Evolutionary conservation across 768 basidiomycete species (phyloP).

Genomic region (Phlegmacium glaucopus): DNA sequence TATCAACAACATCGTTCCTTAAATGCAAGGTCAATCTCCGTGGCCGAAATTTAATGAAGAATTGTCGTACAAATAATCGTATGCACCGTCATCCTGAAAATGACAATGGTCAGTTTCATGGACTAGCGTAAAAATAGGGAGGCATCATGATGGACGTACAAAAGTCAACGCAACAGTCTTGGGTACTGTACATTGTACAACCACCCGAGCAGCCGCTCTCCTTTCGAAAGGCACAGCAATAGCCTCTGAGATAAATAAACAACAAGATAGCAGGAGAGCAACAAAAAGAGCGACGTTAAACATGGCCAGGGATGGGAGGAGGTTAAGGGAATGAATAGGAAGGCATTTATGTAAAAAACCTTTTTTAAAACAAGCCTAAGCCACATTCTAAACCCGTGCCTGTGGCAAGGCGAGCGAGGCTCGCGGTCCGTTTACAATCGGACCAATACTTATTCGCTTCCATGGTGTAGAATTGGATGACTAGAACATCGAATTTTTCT

Average conservation of each 20-base stretch:
- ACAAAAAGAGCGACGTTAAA: neutral
- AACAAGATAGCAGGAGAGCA: neutral
- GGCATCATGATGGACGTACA: conserved; percentile 18
- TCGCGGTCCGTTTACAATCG: too few relatives aligned
- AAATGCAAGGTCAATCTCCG: neutral
- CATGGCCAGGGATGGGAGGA: too few relatives aligned
- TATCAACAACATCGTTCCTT: conserved; percentile 33
- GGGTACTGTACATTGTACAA: conserved; percentile 31
- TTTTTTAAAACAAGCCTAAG: too few relatives aligned
- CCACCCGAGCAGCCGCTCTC: conserved; percentile 27
- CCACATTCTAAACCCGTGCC: too few relatives aligned
- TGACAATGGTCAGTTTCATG: neutral
- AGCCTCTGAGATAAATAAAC: neutral
- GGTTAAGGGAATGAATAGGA: too few relatives aligned
- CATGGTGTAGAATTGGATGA: too few relatives aligned
- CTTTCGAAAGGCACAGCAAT: conserved; percentile 1
- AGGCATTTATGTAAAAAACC: too few relatives aligned
- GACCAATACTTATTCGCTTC: too few relatives aligned
- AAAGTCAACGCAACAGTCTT: conserved; percentile 41
- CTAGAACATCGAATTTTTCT: too few relatives aligned
- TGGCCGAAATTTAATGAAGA: neutral
- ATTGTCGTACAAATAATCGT: conserved; percentile 27
- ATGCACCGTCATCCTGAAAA: conserved; percentile 42
- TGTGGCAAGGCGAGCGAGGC: too few relatives aligned
- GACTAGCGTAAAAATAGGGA: neutral